Evolutionary conservation across 116 monocot genomes (phyloP).

Genomic region (Iris pallida): DNA sequence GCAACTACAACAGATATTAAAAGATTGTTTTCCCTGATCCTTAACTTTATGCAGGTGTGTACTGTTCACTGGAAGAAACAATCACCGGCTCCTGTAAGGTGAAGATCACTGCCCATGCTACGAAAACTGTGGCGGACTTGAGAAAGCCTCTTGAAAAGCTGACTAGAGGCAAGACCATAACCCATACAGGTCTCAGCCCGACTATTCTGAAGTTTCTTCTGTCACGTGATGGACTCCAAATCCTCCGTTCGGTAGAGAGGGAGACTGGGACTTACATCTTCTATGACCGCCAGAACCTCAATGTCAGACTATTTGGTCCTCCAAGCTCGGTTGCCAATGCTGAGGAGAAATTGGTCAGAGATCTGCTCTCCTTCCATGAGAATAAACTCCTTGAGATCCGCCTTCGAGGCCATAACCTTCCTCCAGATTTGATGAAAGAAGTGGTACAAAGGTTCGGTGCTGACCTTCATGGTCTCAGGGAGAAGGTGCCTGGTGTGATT

Average conservation of each 20-base stretch:
- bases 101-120: constrained; percentile 56
- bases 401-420: constrained; percentile 54
- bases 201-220: constrained; percentile 1
- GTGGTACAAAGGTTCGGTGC: constrained; percentile 64
- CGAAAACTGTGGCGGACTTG: constrained; percentile 64
- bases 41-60: constrained; percentile 36
- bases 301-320: constrained; percentile 60
- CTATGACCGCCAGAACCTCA: constrained; percentile 57
- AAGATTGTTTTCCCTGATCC: too few relatives aligned
- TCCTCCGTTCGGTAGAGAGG: constrained; percentile 40
- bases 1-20: too few relatives aligned
- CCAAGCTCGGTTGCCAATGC: constrained; percentile 21
- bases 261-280: constrained; percentile 69
- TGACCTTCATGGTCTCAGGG: constrained; percentile 51
- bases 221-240: constrained; percentile 22
- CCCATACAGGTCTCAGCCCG: constrained; percentile 31
- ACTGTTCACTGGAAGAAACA: constrained; percentile 34
- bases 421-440: constrained; percentile 76
- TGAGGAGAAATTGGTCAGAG: constrained; percentile 41
- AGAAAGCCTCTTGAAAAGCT: constrained; percentile 68
- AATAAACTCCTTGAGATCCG: constrained; percentile 56
- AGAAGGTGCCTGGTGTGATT: constrained; percentile 44
- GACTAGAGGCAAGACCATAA: constrained; percentile 60
- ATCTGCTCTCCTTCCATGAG: constrained; percentile 48
- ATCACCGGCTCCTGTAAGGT: constrained; percentile 45